phyloP scores from a whole-genome alignment of 1,139 yeast species.

The Yamadazyma diddensiae region DNA sequence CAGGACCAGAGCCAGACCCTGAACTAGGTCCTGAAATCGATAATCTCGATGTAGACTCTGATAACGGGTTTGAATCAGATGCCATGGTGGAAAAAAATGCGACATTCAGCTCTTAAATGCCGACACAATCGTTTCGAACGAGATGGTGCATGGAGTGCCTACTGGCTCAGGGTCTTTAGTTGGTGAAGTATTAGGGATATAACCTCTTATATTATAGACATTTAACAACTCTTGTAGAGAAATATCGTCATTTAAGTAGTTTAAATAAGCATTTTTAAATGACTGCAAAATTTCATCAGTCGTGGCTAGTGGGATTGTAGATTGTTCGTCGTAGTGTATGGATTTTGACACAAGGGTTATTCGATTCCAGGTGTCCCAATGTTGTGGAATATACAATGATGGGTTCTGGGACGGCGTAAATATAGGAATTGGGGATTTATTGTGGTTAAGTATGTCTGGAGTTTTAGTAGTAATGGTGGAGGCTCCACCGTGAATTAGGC shows the following conservation, averaged over 20 bases:
- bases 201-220: too few species aligned
- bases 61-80: slow-evolving; percentile 1
- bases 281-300: neutral
- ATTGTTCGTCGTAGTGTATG: slow-evolving; percentile 11
- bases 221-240: too few species aligned
- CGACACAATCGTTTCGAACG: neutral
- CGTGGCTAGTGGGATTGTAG: slow-evolving; percentile 6
- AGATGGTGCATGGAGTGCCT: neutral
- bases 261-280: slow-evolving; percentile 2
- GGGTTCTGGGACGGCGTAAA: neutral
- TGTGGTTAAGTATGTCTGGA: neutral
- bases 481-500: neutral
- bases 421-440: slow-evolving; percentile 1
- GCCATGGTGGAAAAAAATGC: neutral
- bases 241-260: slow-evolving; percentile 5
- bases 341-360: slow-evolving; percentile 44
- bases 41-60: slow-evolving; percentile 5
- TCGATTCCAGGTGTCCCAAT: slow-evolving; percentile 51
- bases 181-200: too few species aligned
- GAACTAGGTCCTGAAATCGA: slow-evolving; percentile 4
- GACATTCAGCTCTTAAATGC: neutral
- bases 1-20: too few species aligned
- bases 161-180: neutral
- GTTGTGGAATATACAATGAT: slow-evolving; percentile 43
- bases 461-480: neutral